phyloP scores from a whole-genome alignment of 495 filamentous ascomycete genomes.

The Copromyces sp. region DNA sequence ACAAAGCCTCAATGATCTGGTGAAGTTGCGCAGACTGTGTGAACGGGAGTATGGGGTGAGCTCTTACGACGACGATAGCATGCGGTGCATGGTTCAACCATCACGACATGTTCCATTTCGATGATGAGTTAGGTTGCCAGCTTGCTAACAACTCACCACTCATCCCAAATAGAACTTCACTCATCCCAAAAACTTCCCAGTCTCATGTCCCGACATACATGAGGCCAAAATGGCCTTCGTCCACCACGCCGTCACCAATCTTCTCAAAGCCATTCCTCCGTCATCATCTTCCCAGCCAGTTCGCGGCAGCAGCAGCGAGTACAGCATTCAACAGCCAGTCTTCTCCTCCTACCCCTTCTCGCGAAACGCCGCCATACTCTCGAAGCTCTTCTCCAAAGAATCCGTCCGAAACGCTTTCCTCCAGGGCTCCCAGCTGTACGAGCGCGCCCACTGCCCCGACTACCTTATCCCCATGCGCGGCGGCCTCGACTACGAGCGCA shows the following conservation, averaged over 20 bases:
- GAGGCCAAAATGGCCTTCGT: conserved; percentile 21
- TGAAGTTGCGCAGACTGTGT: conserved; percentile 11
- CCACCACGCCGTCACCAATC: conserved; percentile 21
- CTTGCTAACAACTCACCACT: background rate
- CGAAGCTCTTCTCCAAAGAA: conserved; percentile 28
- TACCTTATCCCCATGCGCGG: background rate
- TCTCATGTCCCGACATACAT: background rate
- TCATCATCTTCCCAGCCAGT: background rate
- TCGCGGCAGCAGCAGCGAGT: conserved; percentile 19
- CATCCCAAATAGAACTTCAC: background rate
- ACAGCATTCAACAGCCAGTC: conserved; percentile 10
- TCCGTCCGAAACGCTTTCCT: conserved; percentile 36
- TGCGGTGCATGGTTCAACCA: background rate
- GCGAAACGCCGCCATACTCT: conserved; percentile 39
- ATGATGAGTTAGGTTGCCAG: background rate
- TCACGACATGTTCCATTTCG: background rate
- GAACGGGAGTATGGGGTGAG: background rate
- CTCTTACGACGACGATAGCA: background rate
- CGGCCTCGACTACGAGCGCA: conserved; percentile 2
- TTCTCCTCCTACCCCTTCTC: conserved; percentile 18
- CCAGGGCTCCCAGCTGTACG: conserved; percentile 43
- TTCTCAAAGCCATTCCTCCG: conserved; percentile 16
- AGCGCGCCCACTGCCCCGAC: conserved; percentile 25
- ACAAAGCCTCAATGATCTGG: conserved; percentile 34
- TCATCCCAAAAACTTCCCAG: background rate